These are phyloP conservation scores for Tilletia walkeri DNA, from an alignment of 1,284 basidiomycete species.

Conservation along the genomic window DNA sequence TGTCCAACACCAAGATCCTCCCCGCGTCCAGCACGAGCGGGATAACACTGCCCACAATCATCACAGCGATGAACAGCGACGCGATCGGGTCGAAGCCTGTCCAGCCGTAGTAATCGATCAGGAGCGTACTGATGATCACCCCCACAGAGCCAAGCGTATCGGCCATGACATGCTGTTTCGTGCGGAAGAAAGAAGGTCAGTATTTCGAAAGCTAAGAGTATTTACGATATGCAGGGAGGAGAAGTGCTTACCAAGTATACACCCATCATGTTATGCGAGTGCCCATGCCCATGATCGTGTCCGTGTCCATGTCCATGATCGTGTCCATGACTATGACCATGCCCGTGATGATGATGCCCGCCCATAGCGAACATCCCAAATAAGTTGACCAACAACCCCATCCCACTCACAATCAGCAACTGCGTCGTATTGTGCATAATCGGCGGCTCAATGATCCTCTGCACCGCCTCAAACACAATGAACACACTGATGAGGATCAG, in stretches of 20 bases:
- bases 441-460: constrained; percentile 91
- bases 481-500: constrained; percentile 94
- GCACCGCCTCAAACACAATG: constrained; percentile 96
- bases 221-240: constrained; percentile 45
- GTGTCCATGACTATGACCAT: constrained; percentile 46
- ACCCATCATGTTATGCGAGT: constrained; percentile 99
- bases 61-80: constrained; percentile 87
- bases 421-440: constrained; percentile 93
- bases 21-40: constrained; percentile 93
- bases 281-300: constrained; percentile 61
- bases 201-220: background rate
- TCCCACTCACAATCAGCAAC: constrained; percentile 79
- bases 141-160: constrained; percentile 78
- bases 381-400: constrained; percentile 89
- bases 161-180: constrained; percentile 57
- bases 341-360: constrained; percentile 43
- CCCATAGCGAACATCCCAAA: constrained; percentile 99
- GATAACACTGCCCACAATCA: constrained; percentile 92
- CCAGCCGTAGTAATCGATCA: constrained; percentile 98
- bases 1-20: constrained; percentile 79
- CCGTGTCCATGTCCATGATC: constrained; percentile 57
- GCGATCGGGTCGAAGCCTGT: constrained; percentile 99
- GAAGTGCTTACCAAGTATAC: constrained; percentile 73
- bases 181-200: constrained; percentile 25
- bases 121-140: constrained; percentile 94